These are phyloP conservation scores for Boletus pseudo-olivaceus DNA, from an alignment of 768 basidiomycete species.

Conservation along the genomic window DNA sequence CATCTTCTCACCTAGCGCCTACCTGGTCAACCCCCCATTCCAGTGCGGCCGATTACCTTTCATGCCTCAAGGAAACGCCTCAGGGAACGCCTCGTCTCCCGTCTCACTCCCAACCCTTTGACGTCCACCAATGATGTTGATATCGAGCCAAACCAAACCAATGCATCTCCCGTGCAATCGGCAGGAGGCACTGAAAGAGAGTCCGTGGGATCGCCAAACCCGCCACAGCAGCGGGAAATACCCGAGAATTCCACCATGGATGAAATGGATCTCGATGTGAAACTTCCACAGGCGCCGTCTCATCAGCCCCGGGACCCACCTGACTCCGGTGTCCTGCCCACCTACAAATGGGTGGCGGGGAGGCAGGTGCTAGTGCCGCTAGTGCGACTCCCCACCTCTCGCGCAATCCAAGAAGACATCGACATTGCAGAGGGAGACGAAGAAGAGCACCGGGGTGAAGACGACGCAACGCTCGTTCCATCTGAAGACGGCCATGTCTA, in stretches of 20 bases:
- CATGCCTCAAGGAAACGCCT: neutral
- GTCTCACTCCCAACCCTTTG: neutral
- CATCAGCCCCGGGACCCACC: neutral
- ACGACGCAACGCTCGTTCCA: constrained; percentile 15
- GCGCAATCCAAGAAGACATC: neutral
- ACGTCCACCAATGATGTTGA: neutral
- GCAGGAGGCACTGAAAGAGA: neutral
- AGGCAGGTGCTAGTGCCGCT: neutral
- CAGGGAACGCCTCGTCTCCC: neutral
- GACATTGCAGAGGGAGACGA: neutral
- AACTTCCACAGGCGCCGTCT: neutral
- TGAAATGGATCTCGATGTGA: neutral
- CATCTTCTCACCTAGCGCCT: constrained; percentile 18
- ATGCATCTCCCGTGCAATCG: neutral
- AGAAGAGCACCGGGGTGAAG: constrained; percentile 2
- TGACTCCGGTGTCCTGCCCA: neutral
- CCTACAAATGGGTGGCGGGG: constrained; percentile 13
- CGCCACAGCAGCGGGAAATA: too few species aligned
- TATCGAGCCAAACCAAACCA: neutral
- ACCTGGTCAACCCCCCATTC: constrained; percentile 25
- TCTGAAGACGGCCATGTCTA: constrained; percentile 6
- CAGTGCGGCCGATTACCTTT: neutral
- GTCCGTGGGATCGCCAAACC: too few species aligned
- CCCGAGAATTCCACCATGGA: too few species aligned
- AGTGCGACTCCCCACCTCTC: neutral